Percentiles rank a stretch among this genome's conserved stretches.
phyloP scores from a whole-genome alignment of 2,329 filamentous ascomycete species.

The Aspergillus aculeatinus region DNA sequence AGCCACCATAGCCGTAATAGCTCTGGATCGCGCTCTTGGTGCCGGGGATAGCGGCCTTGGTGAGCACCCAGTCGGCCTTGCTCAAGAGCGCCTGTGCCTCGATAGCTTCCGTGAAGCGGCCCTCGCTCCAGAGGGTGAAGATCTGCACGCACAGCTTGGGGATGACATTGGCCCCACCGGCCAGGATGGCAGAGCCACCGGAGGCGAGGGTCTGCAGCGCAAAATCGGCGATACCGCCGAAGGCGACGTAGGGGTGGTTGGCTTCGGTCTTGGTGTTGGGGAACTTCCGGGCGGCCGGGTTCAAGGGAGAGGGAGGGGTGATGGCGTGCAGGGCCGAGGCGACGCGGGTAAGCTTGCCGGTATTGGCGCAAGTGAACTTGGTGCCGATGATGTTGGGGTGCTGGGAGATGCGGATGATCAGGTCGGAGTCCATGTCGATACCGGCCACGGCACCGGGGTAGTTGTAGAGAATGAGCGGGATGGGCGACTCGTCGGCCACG shows the following conservation, averaged over 20 bases:
- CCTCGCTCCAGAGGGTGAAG: constrained; percentile 74
- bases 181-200: constrained; percentile 81
- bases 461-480: constrained; percentile 86
- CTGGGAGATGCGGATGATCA: constrained; percentile 73
- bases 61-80: constrained; percentile 79
- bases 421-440: constrained; percentile 86
- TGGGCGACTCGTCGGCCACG: constrained; percentile 71
- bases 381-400: constrained; percentile 85
- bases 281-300: constrained; percentile 23
- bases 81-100: constrained; percentile 73
- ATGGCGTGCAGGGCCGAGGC: constrained; percentile 70
- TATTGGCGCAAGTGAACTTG: constrained; percentile 91
- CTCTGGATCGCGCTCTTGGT: constrained; percentile 82
- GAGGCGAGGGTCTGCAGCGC: constrained; percentile 77
- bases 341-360: constrained; percentile 82
- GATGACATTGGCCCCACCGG: constrained; percentile 82
- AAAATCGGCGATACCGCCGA: constrained; percentile 87
- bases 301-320: constrained; percentile 53
- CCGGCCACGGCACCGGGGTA: constrained; percentile 85
- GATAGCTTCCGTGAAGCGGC: constrained; percentile 73
- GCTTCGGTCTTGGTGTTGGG: constrained; percentile 30
- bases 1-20: constrained; percentile 81
- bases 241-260: constrained; percentile 69
- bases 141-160: constrained; percentile 79
- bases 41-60: constrained; percentile 78